A percentile compares a stretch with the other conserved stretches of the same genome.
Conservation (phyloP, 169 alveolate genomes). For the Eimeria tenella region DNA sequence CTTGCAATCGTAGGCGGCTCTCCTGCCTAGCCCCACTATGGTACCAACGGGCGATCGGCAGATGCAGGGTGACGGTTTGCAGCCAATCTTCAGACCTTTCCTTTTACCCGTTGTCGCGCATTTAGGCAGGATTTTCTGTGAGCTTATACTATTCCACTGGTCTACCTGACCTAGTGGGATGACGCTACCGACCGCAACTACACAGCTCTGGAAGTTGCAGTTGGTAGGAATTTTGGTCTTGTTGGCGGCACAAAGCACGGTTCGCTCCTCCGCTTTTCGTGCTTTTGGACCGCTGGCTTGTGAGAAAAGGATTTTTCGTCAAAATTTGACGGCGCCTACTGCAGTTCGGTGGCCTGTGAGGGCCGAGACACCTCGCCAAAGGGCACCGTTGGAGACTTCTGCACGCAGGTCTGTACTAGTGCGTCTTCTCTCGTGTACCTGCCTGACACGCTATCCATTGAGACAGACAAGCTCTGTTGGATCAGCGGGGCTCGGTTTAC, state of each 20-base stretch:
- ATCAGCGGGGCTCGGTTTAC: too few relatives aligned
- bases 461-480: background rate
- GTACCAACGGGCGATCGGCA: background rate
- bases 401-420: constrained; percentile 7
- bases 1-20: too few relatives aligned
- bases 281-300: background rate
- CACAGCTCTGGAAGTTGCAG: background rate
- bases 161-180: constrained; percentile 61
- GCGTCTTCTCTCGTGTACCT: constrained; percentile 23
- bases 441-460: background rate
- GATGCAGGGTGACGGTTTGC: background rate
- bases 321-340: background rate
- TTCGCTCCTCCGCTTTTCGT: constrained; percentile 12
- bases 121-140: background rate
- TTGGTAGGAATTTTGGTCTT: background rate
- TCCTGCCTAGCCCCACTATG: background rate
- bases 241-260: constrained; percentile 1
- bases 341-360: constrained; percentile 10
- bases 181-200: constrained; percentile 10
- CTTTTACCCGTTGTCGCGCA: background rate
- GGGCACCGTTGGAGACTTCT: background rate
- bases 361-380: background rate
- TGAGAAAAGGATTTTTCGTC: background rate
- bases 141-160: background rate
- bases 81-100: background rate